phyloP scores from a whole-genome alignment of 1,139 yeast species.

The Suhomyces ambrosiae region DNA sequence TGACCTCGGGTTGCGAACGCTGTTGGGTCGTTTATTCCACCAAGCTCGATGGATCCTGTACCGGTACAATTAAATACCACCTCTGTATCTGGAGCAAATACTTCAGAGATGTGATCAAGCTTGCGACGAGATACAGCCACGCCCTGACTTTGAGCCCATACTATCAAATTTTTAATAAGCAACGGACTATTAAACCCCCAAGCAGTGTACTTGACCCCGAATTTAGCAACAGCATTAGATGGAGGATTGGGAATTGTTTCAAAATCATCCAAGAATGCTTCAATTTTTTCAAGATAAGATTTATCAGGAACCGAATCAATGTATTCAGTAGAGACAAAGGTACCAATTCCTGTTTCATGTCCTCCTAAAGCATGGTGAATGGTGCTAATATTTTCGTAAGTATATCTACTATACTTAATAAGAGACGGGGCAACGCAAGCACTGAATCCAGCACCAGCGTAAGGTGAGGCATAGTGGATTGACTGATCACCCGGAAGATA shows the following conservation, averaged over 20 bases:
- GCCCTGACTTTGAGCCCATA: conserved; percentile 12
- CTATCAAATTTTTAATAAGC: conserved; percentile 19
- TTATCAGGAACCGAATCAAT: conserved; percentile 5
- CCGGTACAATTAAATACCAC: conserved; percentile 23
- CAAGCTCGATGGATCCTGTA: conserved; percentile 20
- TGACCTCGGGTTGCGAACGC: conserved; percentile 16
- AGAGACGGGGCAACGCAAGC: conserved; percentile 13
- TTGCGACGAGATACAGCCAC: conserved; percentile 14
- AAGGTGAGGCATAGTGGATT: conserved; percentile 25
- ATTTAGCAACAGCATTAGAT: conserved; percentile 16
- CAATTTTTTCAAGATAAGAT: conserved; percentile 4
- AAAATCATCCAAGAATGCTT: conserved; percentile 10
- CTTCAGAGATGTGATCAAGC: conserved; percentile 15
- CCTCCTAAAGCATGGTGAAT: conserved; percentile 18
- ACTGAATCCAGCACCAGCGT: conserved; percentile 26
- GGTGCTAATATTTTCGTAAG: conserved; percentile 19
- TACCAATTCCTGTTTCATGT: conserved; percentile 17
- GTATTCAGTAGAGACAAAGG: conserved; percentile 14
- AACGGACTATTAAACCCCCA: conserved; percentile 30
- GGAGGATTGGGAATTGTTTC: conserved; percentile 1
- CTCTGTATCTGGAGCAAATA: conserved; percentile 6
- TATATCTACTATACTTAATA: conserved; percentile 16
- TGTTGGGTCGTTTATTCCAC: conserved; percentile 16
- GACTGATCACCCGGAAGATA: conserved; percentile 28
- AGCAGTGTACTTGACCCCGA: conserved; percentile 21